Evolutionary conservation across 2,329 filamentous ascomycete species (phyloP).

Genomic region (Sphaerulina musiva): DNA sequence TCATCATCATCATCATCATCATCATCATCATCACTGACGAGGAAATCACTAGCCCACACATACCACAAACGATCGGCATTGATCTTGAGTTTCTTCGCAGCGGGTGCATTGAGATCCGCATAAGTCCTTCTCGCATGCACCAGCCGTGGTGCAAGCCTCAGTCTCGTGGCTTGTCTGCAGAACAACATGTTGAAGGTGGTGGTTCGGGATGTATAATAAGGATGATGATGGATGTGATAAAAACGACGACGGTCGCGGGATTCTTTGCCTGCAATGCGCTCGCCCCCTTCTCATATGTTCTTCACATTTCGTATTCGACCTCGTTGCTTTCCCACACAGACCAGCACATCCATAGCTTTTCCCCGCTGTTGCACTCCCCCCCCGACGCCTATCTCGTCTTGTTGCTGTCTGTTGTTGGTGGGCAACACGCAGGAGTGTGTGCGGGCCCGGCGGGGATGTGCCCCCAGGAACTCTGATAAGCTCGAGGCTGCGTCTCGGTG

Average conservation of each 20-base stretch:
- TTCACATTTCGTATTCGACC: neutral
- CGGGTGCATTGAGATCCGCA: conserved; percentile 6
- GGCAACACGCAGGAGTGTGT: too few species aligned
- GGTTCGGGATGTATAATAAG: too few species aligned
- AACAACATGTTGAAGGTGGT: neutral
- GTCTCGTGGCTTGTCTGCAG: neutral
- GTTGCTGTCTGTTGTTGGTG: too few species aligned
- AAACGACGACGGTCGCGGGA: too few species aligned
- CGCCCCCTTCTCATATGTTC: neutral
- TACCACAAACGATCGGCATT: conserved; percentile 15
- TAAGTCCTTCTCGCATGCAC: neutral
- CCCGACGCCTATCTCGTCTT: too few species aligned
- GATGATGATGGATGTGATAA: too few species aligned
- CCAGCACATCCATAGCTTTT: neutral
- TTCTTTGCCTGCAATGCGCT: too few species aligned
- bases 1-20: too few species aligned
- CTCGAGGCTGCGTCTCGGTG: too few species aligned
- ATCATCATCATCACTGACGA: too few species aligned
- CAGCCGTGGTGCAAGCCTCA: neutral
- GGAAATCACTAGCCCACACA: neutral
- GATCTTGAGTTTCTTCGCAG: conserved; percentile 14
- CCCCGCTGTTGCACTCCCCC: neutral
- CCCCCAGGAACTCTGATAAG: too few species aligned
- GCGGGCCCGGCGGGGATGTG: too few species aligned
- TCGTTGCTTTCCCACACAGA: neutral